A percentile compares a stretch with the other conserved stretches of the same genome.
phyloP scores from a whole-genome alignment of 352 stramenopile species.

The Globisporangium heterothallicum region DNA sequence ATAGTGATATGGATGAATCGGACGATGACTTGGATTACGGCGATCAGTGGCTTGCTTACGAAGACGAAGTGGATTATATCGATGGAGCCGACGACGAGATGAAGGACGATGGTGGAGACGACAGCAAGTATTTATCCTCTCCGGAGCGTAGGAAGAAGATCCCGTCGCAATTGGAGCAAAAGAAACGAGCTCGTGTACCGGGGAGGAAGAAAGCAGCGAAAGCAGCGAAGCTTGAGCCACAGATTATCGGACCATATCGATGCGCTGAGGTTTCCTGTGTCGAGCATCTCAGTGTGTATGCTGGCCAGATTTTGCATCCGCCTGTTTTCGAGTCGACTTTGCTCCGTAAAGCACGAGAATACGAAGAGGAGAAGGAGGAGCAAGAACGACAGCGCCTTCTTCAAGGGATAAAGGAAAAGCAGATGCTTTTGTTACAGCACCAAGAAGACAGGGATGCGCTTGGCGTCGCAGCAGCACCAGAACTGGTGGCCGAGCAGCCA shows the following conservation, averaged over 20 bases:
- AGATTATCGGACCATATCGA: conserved; percentile 56
- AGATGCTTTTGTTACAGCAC: conserved; percentile 15
- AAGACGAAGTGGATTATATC: conserved; percentile 85
- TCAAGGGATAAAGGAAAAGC: conserved; percentile 19
- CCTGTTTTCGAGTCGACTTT: conserved; percentile 43
- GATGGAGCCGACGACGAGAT: conserved; percentile 29
- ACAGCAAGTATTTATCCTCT: conserved; percentile 18
- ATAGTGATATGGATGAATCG: conserved; percentile 68
- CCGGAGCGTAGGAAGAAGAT: conserved; percentile 43
- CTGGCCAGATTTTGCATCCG: conserved; percentile 25
- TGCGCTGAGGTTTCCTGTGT: conserved; percentile 4
- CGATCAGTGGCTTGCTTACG: conserved; percentile 82
- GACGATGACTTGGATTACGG: conserved; percentile 81
- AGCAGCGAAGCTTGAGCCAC: conserved; percentile 56
- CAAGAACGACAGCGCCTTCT: conserved; percentile 24
- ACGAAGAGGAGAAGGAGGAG: conserved; percentile 33
- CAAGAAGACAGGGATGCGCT: conserved; percentile 8
- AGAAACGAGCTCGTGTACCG: conserved; percentile 27
- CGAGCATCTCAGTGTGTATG: conserved; percentile 15
- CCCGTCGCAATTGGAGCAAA: conserved; percentile 41
- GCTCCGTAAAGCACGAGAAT: conserved; percentile 40
- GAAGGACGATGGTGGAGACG: conserved; percentile 17
- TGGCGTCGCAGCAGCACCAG: background rate
- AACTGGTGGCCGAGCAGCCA: background rate
- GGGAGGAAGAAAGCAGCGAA: conserved; percentile 53